Evolutionary conservation across 371 early-diverging fungal genomes (phyloP).

Genomic region (Coemansia sp.): DNA sequence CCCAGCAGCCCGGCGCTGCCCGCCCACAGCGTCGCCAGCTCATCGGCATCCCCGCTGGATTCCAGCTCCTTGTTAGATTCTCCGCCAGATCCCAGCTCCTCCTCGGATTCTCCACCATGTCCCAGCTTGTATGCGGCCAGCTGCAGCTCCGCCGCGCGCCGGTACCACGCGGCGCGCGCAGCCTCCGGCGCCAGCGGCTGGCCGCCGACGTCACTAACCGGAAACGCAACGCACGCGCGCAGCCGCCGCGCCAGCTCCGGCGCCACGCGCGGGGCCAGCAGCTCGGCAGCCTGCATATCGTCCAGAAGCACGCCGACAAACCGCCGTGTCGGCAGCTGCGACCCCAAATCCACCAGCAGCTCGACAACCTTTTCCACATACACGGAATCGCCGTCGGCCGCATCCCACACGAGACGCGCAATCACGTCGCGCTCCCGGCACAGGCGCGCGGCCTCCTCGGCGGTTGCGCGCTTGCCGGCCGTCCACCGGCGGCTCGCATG

Average conservation of each 20-base stretch:
- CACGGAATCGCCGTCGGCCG: conserved; percentile 23
- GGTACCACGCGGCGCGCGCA: conserved; percentile 57
- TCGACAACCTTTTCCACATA: conserved; percentile 80
- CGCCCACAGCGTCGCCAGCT: conserved; percentile 20
- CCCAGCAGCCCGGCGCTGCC: no score
- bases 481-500: conserved; percentile 57
- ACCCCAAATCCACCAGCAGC: conserved; percentile 78
- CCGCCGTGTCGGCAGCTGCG: conserved; percentile 90
- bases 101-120: conserved; percentile 55
- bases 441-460: not conserved
- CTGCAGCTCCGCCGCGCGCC: conserved; percentile 67
- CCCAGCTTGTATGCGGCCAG: conserved; percentile 59
- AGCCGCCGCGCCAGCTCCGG: conserved; percentile 60
- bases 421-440: conserved; percentile 9
- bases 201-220: conserved; percentile 53
- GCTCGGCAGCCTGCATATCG: conserved; percentile 75
- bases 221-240: not conserved
- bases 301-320: conserved; percentile 77
- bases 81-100: conserved; percentile 53
- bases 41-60: conserved; percentile 17
- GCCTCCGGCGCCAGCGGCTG: conserved; percentile 66
- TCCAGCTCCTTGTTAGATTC: no score
- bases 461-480: conserved; percentile 23
- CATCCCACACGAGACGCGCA: conserved; percentile 6
- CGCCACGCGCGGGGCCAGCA: conserved; percentile 37